Conservation (phyloP, 2,329 filamentous ascomycete genomes). For the Grosmannia clavigera region DNA sequence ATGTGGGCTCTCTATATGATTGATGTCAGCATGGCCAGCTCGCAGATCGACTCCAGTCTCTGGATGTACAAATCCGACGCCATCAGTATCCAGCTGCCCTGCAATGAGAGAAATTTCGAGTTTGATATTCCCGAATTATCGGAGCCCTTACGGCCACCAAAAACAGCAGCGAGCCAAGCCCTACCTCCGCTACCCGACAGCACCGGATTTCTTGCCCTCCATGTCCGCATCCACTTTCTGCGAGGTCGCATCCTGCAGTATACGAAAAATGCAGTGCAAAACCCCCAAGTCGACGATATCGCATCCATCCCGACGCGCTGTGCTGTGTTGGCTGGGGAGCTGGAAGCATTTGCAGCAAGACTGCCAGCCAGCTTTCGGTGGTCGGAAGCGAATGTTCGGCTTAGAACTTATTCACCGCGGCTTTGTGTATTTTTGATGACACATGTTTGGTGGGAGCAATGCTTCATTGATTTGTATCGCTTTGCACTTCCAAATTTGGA, state of each 20-base stretch:
- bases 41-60: conserved; percentile 32
- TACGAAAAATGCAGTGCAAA: conserved; percentile 27
- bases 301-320: conserved; percentile 28
- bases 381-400: conserved; percentile 41
- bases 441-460: conserved; percentile 47
- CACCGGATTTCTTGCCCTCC: conserved; percentile 41
- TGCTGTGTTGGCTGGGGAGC: conserved; percentile 32
- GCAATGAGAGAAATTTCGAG: conserved; percentile 40
- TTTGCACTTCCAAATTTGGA: conserved; percentile 38
- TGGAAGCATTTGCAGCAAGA: conserved; percentile 38
- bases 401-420: conserved; percentile 43
- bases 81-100: conserved; percentile 34
- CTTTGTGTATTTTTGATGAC: conserved; percentile 49
- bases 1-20: conserved; percentile 39
- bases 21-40: conserved; percentile 33
- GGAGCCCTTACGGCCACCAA: conserved; percentile 33
- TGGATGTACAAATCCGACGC: conserved; percentile 26
- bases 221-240: conserved; percentile 43
- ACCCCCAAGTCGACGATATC: neutral
- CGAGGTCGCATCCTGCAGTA: conserved; percentile 42
- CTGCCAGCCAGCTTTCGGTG: conserved; percentile 44
- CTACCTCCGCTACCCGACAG: conserved; percentile 36
- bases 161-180: conserved; percentile 25
- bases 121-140: conserved; percentile 44
- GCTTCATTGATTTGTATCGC: conserved; percentile 44